Conservation (phyloP, 192 early-diverging fungal genomes). For the Oehlia diaphana region DNA sequence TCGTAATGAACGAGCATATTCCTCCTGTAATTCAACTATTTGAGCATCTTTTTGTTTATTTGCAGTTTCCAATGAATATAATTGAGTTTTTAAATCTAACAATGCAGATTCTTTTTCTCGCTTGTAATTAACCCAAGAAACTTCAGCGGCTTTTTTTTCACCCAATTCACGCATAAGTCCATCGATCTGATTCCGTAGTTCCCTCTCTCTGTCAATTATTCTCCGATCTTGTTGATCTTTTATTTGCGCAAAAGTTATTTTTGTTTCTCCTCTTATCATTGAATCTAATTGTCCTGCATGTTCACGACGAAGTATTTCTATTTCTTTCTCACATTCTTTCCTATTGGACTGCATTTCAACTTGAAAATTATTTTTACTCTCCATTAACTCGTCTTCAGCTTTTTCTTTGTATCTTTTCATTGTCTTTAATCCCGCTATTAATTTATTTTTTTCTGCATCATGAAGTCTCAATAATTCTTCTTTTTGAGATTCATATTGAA, state of each 20-base stretch:
- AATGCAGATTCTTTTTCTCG: not conserved
- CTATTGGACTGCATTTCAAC: not conserved
- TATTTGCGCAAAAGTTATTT: not conserved
- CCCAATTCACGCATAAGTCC: not conserved
- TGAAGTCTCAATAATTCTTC: not conserved
- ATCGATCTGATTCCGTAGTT: not conserved
- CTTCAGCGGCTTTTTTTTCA: not conserved
- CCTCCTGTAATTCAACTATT: not conserved
- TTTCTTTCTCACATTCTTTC: not conserved
- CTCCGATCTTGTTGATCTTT: not conserved
- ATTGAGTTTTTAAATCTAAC: not conserved
- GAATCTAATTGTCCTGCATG: not conserved
- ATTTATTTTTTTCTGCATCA: conserved; percentile 1
- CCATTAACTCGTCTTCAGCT: not conserved
- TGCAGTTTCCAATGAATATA: not conserved
- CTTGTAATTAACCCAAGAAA: not conserved
- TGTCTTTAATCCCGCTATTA: not conserved
- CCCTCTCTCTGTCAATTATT: not conserved
- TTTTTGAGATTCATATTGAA: not conserved
- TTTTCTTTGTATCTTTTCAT: not conserved
- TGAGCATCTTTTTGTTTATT: not conserved
- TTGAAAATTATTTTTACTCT: not conserved
- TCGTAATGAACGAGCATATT: not conserved
- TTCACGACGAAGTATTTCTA: not conserved
- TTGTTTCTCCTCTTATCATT: not conserved